These are phyloP conservation scores for Scorias spongiosa DNA, from an alignment of 2,329 filamentous ascomycete genomes.

Conservation along the genomic window DNA sequence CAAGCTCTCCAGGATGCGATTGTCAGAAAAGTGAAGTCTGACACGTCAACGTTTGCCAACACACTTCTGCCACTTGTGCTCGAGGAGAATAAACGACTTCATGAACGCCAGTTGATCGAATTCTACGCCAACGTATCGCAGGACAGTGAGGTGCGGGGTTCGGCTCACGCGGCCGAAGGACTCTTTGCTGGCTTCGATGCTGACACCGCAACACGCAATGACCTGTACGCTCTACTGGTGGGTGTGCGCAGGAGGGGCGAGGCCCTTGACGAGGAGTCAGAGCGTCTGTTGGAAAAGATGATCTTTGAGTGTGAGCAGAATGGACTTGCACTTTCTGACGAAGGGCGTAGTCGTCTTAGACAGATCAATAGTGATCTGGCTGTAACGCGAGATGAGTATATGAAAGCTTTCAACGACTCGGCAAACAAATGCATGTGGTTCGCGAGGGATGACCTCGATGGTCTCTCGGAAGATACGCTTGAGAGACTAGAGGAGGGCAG, in stretches of 20 bases:
- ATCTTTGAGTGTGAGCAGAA: not conserved
- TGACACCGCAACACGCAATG: not conserved
- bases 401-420: not conserved
- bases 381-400: not conserved
- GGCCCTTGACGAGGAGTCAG: not conserved
- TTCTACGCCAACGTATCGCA: constrained; percentile 1
- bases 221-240: not conserved
- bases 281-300: not conserved
- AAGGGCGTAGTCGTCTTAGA: not conserved
- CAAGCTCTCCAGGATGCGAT: not conserved
- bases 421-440: not conserved
- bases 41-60: constrained; percentile 2
- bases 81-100: not conserved
- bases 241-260: not conserved
- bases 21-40: not conserved
- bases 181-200: constrained; percentile 1
- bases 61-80: constrained; percentile 1
- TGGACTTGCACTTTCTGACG: not conserved
- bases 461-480: not conserved
- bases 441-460: not conserved
- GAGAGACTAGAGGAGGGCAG: not conserved
- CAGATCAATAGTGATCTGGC: not conserved
- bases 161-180: not conserved
- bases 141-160: not conserved
- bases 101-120: constrained; percentile 1